A percentile compares a stretch with the other conserved stretches of the same genome.
Evolutionary conservation across 140 eudicot genomes (phyloP).

Genomic region (Anethum foeniculum): DNA sequence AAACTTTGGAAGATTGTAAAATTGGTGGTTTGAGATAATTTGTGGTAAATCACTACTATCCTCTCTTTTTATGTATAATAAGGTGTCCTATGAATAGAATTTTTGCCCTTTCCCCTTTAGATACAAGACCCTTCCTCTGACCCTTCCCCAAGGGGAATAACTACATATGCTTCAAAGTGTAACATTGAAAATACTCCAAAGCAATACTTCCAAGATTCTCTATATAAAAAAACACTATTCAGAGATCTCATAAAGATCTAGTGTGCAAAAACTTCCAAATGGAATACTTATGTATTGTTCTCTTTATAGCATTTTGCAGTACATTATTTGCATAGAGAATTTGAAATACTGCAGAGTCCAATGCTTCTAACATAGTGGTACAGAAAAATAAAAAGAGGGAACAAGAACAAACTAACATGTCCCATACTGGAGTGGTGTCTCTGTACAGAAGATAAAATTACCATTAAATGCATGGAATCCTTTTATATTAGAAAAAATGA

Average conservation of each 20-base stretch:
- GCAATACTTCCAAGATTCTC: background rate
- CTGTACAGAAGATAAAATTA: background rate
- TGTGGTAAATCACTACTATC: too few species aligned
- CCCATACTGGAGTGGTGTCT: background rate
- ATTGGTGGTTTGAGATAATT: too few species aligned
- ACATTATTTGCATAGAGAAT: background rate
- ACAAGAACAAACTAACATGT: slow-evolving; percentile 2
- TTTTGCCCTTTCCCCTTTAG: background rate
- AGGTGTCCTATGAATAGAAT: too few species aligned
- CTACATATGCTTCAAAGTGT: background rate
- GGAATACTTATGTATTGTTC: background rate
- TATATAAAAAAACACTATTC: background rate
- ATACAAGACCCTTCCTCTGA: background rate
- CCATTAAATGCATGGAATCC: background rate
- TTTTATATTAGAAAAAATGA: too few species aligned
- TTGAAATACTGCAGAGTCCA: background rate
- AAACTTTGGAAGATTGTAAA: too few species aligned
- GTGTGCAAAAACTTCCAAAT: background rate
- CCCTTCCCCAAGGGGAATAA: background rate
- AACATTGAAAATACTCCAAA: background rate
- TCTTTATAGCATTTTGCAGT: background rate
- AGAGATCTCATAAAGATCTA: background rate
- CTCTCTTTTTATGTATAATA: too few species aligned
- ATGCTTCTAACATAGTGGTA: background rate
- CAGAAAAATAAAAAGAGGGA: background rate